Conservation (phyloP, 2,329 filamentous ascomycete species). For the Teratosphaeria viscida region DNA sequence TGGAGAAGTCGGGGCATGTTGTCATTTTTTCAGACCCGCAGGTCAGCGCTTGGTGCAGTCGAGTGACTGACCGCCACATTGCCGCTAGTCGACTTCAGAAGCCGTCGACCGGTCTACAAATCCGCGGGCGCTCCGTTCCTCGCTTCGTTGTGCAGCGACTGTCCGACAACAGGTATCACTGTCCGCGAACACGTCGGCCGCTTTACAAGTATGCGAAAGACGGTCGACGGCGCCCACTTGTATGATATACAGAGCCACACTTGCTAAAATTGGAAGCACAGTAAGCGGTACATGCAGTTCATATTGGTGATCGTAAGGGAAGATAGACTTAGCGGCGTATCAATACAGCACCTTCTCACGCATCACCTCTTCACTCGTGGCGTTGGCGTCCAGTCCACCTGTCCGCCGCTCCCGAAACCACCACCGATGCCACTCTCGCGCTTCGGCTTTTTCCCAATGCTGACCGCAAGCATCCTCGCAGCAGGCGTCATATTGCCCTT, state of each 20-base stretch:
- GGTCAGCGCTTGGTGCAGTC: too few species aligned
- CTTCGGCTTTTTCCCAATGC: conserved; percentile 39
- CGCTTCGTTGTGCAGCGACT: too few species aligned
- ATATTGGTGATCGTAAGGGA: not conserved
- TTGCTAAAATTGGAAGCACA: not conserved
- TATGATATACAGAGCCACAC: too few species aligned
- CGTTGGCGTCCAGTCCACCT: conserved; percentile 1
- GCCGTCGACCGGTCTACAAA: too few species aligned
- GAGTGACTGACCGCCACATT: too few species aligned
- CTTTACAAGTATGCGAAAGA: too few species aligned
- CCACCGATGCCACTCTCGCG: conserved; percentile 5
- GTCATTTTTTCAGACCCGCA: too few species aligned
- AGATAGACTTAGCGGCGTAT: not conserved
- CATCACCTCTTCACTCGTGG: conserved; percentile 1
- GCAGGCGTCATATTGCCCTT: conserved; percentile 57
- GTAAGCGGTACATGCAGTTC: not conserved
- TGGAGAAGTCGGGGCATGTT: not conserved
- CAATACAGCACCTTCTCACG: not conserved
- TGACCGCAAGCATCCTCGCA: conserved; percentile 57
- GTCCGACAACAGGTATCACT: too few species aligned
- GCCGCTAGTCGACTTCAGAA: too few species aligned
- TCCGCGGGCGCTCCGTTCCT: too few species aligned
- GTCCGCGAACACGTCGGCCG: too few species aligned
- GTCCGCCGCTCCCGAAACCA: conserved; percentile 6
- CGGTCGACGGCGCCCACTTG: too few species aligned